Base-by-base conservation (phyloP, 345 rosid genomes). In the Hibiscus trionum region DNA sequence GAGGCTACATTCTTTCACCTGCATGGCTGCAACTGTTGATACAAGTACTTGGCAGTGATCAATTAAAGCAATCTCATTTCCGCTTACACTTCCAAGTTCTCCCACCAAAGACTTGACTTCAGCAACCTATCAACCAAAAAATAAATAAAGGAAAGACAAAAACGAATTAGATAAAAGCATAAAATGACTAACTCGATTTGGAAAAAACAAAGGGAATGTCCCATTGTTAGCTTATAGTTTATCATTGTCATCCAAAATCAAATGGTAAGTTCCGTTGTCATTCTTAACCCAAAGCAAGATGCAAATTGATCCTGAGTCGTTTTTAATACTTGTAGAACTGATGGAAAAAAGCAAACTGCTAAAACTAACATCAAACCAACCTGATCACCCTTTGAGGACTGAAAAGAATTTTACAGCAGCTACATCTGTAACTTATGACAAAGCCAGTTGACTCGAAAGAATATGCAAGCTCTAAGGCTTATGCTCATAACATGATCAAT, bases 1-100 rank as follows among this genome's bases (percentile, higher is more conserved):
- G 81, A 87, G 72, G 74, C 96, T 90, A 56, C 79, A 79, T 79
- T 91, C 96, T 27, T 72, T 83, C 62, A 87, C 95, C 92, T 88
- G 87, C 75, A 84, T 74, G 62, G 97, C 87, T 47, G 91, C 79
- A 27, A 83, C 76, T 10, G 81, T 73, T 62, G 89, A 84, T 78
- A 91, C 79, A 42, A 90, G 83, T 46, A 83, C 85, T 62, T 75
- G 81, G 81, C 91, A 82, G 33, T 85, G 78, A 73, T 83, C 77
- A 56, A 94, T 91, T 83, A 83, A 68, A 35, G 80, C 83, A 56
- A 74, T 77, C 80, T 90, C 97, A 73, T 82, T 88, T 37, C 79
- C 76, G 63, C 85, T 81, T 52, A 81, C 68, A 69, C 69, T 79
- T 19, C 72, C 73, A 35, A 94, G 91, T 81, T 94, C 95, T 56